phyloP scores from a whole-genome alignment of 768 basidiomycete genomes.

The Boletus barrowsii region DNA sequence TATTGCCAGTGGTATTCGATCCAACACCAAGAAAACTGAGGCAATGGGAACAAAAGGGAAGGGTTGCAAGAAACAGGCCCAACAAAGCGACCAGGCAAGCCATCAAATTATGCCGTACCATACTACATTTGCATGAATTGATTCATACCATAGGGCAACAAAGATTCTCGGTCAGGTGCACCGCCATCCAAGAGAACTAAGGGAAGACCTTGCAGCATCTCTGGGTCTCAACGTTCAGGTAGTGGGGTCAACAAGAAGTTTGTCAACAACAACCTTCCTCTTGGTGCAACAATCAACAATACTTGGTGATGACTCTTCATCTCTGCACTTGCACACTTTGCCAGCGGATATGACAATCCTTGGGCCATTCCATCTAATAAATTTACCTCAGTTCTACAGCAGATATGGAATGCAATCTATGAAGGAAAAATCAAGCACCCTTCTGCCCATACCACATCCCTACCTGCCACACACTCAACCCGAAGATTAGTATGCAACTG shows the following conservation, averaged over 20 bases:
- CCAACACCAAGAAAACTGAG: too few relatives aligned
- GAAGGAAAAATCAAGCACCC: neutral
- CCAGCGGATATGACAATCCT: neutral
- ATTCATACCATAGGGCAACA: too few relatives aligned
- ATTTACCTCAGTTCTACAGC: neutral
- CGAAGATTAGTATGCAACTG: too few relatives aligned
- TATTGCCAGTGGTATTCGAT: too few relatives aligned
- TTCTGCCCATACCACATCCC: too few relatives aligned
- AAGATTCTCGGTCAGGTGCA: too few relatives aligned
- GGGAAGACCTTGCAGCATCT: neutral
- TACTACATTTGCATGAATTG: too few relatives aligned
- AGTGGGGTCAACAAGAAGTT: slow-evolving; percentile 1
- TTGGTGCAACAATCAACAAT: neutral
- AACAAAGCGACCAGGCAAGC: too few relatives aligned
- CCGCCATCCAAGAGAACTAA: neutral
- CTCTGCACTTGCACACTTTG: neutral
- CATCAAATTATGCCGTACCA: too few relatives aligned
- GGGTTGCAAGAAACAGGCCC: too few relatives aligned
- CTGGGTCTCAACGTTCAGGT: neutral
- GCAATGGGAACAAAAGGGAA: too few relatives aligned
- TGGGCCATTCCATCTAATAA: neutral
- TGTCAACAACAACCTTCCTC: neutral
- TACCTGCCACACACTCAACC: too few relatives aligned
- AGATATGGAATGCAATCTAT: neutral
- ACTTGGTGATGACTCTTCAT: neutral